Base-by-base conservation (phyloP, 1,139 yeast genomes). In the Suhomyces kunorum region DNA sequence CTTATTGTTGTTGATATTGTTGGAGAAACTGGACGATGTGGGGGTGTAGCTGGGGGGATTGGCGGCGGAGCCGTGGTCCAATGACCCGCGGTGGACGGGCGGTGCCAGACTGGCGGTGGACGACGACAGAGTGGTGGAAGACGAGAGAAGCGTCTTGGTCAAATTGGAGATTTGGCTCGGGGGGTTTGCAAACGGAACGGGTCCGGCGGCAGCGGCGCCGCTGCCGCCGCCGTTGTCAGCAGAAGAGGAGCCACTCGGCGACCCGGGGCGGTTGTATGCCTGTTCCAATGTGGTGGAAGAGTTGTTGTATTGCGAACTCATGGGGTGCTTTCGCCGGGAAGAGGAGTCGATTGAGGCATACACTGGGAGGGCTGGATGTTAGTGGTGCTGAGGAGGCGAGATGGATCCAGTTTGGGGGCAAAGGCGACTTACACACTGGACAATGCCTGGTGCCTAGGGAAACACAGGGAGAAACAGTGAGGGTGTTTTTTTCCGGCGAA, bases 71-170 rank as follows among this genome's bases (percentile, higher is more conserved):
- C 34, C 31, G n/a, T 38, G 43, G 28, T 36, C 45, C 22, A 36
- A 29, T 31, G 39, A 35, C 8, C 33, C 28, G 5, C 40, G 36
- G 22, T 18, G 32, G 28, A 40, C 25, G 11, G 36, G 44, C 17
- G 37, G 42, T 3, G 32, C 36, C 44, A 38, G 44, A 16, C 22
- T 28, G 22, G 37, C 29, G n/a, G 29, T 28, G 31, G 39, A 42
- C 13, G 40, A 33, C 13, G 35, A 28, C 5, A 42, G 36, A 4
- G 44, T 56, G 49, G 39, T 30, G 16, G 43, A 36, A 4, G 44
- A 38, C 7, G 44, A 57, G 49, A 66, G 54, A 43, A 68, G 56
- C 42, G 65, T 70, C 43, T 60, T 66, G 35, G 76, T 71, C 40
- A 71, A 54, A 49, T 71, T 71, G 27, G 76, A 70, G 24, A 66